A percentile compares a stretch with the other conserved stretches of the same genome.
phyloP scores from a whole-genome alignment of 805 yeast species.

The Pichia phayaonensis region DNA sequence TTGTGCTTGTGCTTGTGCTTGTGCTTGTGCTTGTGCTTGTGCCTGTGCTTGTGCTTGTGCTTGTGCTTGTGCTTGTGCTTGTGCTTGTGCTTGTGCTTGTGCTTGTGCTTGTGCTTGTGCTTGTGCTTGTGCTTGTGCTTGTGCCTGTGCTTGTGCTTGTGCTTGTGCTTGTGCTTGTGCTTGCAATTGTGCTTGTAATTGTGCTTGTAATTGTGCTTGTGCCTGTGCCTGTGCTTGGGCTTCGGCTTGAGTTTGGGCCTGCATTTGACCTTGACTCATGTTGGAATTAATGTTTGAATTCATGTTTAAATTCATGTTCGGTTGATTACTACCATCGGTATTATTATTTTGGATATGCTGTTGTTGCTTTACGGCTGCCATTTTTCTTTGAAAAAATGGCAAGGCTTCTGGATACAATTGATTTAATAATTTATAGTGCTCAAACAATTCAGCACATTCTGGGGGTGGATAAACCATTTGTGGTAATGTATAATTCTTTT shows the following conservation, averaged over 20 bases:
- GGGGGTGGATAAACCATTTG: conserved; percentile 46
- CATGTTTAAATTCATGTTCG: not conserved
- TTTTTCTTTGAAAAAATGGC: conserved; percentile 22
- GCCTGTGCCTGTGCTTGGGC: conserved; percentile 9
- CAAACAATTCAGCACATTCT: conserved; percentile 46
- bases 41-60: not conserved
- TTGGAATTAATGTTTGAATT: conserved; percentile 4
- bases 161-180: conserved; percentile 7
- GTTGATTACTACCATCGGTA: not conserved
- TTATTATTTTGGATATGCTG: conserved; percentile 5
- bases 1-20: not conserved
- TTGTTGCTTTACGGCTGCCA: conserved; percentile 22
- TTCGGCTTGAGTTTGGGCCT: not conserved
- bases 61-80: not conserved
- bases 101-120: not conserved
- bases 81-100: not conserved
- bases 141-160: conserved; percentile 11
- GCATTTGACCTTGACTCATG: conserved; percentile 1
- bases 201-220: conserved; percentile 10
- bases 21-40: not conserved
- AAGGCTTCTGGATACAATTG: conserved; percentile 46
- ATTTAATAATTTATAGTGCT: conserved; percentile 32
- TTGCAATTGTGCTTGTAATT: conserved; percentile 20
- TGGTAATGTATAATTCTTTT: conserved; percentile 31
- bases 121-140: not conserved